Evolutionary conservation across 2,329 filamentous ascomycete genomes (phyloP), one percentile per base, ranked within the genome.

Genomic region (Arachnomyces sp.): DNA sequence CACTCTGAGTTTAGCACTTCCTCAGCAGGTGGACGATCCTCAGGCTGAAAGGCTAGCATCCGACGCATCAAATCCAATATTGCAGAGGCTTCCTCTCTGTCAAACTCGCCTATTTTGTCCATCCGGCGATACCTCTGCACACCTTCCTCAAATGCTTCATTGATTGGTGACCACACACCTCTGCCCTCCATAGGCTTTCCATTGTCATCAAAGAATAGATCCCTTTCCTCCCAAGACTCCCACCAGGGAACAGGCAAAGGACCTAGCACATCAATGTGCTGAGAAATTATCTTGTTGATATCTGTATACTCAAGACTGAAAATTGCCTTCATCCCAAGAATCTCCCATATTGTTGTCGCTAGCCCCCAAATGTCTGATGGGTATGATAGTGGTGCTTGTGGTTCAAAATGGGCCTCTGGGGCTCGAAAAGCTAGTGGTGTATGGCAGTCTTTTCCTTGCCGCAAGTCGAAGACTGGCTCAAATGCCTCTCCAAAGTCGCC

Each of bases 401-500:
- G 21, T 38, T 53, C 43, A 34, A 56, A 54, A 17, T 29, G 33
- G 25, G 47, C 46, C 44, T 55, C 52, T 36, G 52, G 52, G 9
- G 52, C 21, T 21, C 42, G 44, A 7, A 45, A 39, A 21, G 47
- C 37, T 5, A 44, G 25, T 31, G 47, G 40, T 12, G 49, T 52
- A 34, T 53, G 48, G 31, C 50, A 55, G 39, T 56, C 46, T 42
- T 44, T 11, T 8, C 47, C 46, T 2, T 16, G 38, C 14, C 43
- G 45, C 38, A 14, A 0, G 15, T 47, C 32, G 1, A 6, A 39
- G 16, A 25, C 17, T 4, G 40, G 40, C 9, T 18, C 25, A 42
- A 60, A 62, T 4, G 57, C 47, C 35, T 60, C 56, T 8, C 59
- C 59, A 50, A 62, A 65, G 46, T 65, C 61, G 43, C 45, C 49